Evolutionary conservation across 768 basidiomycete species (phyloP).

Genomic region (Krasilnikovozyma curviuscula): DNA sequence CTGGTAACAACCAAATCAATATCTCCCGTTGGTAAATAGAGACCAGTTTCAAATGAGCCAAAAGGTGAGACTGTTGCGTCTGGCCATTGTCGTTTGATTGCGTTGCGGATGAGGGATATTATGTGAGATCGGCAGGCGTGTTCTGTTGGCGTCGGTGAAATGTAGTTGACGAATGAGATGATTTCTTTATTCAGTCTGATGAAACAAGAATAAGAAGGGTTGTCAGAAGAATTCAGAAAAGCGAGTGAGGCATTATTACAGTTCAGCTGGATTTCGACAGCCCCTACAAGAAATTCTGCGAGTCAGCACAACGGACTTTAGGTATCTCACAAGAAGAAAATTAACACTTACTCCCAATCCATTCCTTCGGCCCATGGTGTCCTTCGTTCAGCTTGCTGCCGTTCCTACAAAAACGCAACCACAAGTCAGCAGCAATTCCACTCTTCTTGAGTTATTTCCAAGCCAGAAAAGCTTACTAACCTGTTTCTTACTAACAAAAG

Average conservation of each 20-base stretch:
- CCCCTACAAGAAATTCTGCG: slow-evolving; percentile 8
- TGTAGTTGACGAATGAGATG: slow-evolving; percentile 61
- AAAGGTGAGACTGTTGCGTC: slow-evolving; percentile 72
- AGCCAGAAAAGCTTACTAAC: too few species aligned
- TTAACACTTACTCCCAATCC: slow-evolving; percentile 37
- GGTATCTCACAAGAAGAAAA: neutral
- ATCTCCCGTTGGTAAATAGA: slow-evolving; percentile 84
- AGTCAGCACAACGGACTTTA: neutral
- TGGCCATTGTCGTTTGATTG: slow-evolving; percentile 45
- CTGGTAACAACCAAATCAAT: slow-evolving; percentile 88
- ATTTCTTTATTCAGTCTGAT: slow-evolving; percentile 70
- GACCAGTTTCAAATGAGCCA: slow-evolving; percentile 78
- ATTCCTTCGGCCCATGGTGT: slow-evolving; percentile 51
- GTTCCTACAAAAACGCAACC: too few species aligned
- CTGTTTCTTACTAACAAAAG: too few species aligned
- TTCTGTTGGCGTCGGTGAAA: slow-evolving; percentile 67
- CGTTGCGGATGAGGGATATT: slow-evolving; percentile 47
- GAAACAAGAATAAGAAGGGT: neutral
- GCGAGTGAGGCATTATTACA: slow-evolving; percentile 35
- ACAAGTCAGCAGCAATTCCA: too few species aligned
- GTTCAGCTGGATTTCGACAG: slow-evolving; percentile 60
- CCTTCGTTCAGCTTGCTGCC: too few species aligned
- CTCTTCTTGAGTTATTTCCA: too few species aligned
- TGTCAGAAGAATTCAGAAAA: neutral
- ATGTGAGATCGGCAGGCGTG: slow-evolving; percentile 63